phyloP scores from a whole-genome alignment of 2,329 filamentous ascomycete species.

The Xylaria sp. region DNA sequence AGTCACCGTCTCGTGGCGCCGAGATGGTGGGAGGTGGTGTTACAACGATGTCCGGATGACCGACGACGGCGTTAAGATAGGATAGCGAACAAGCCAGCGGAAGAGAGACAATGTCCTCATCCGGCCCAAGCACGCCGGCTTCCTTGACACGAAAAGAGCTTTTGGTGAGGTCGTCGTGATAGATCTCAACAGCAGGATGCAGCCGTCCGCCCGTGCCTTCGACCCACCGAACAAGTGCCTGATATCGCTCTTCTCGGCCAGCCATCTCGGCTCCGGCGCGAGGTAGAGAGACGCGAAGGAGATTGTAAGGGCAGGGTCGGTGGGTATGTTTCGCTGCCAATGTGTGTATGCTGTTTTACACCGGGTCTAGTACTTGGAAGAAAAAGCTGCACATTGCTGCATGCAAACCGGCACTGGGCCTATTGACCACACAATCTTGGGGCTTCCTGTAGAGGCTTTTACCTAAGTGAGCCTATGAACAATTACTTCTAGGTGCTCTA shows the following conservation, averaged over 20 bases:
- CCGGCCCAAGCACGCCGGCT: constrained; percentile 47
- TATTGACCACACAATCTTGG: neutral
- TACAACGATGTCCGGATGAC: constrained; percentile 45
- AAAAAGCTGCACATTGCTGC: neutral
- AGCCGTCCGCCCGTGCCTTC: constrained; percentile 48
- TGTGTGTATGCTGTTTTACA: neutral
- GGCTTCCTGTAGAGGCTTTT: neutral
- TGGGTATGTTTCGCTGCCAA: neutral
- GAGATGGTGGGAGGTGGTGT: constrained; percentile 30
- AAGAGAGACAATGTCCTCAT: constrained; percentile 62
- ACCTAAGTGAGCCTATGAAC: neutral
- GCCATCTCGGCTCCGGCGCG: constrained; percentile 29
- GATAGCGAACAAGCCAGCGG: constrained; percentile 67
- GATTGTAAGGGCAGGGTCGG: neutral
- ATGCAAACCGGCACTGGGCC: neutral
- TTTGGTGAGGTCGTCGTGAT: constrained; percentile 61
- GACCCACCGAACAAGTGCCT: constrained; percentile 34
- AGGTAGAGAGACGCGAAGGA: neutral
- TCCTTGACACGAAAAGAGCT: constrained; percentile 65
- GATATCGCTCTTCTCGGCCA: constrained; percentile 32
- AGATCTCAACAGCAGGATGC: constrained; percentile 64
- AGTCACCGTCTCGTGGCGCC: constrained; percentile 27
- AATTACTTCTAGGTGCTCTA: neutral
- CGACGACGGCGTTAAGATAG: constrained; percentile 65
- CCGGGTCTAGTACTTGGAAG: neutral